Evolutionary conservation across 805 yeast species (phyloP), one percentile per base, ranked within the genome.

Genomic region (Teunomyces gatunensis): DNA sequence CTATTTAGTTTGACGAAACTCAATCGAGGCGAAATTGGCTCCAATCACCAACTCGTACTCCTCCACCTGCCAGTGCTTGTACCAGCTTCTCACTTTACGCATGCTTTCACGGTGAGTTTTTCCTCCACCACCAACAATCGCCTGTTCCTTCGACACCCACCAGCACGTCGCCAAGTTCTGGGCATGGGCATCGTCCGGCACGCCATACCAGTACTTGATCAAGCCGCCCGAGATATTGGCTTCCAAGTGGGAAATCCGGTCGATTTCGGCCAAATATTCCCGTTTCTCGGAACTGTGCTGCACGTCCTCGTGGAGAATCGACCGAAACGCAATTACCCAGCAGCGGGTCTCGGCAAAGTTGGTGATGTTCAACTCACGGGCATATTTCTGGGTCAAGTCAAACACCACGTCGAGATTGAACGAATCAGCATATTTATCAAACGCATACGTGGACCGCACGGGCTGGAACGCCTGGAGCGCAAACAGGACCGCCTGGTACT

Each of bases 121-220:
- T 1, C 72, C 72, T 0, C 65, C 62, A 1, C 74, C 74, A 2
- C 74, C 74, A 3, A 28, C 27, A 42, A 51, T 54, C 1, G 75
- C 74, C 34, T 66, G 64, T 9, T 49, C 48, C 21, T 50, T 55
- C 41, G 50, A 48, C 18, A 55, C 51, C 75, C 75, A 70, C 63
- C 70, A 60, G 47, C 75, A 70, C 3, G 75, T 70, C 2, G 75
- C 75, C 37, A 70, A 53, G 48, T 70, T 70, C 45, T 61, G 57
- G 1, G 68, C 74, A 6, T 49, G 45, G 11, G 39, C 53, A 21
- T 57, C 59, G 47, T 69, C 64, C 1, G 75, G 74, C 5, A 59
- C 53, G 0, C 75, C 75, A 49, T 58, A 69, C 72, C 73, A 69
- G 53, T 70, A 69, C 48, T 69, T 69, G 45, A 69, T 52, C 6